phyloP scores from a whole-genome alignment of 129 eudicot species.

The Arctium minus region DNA sequence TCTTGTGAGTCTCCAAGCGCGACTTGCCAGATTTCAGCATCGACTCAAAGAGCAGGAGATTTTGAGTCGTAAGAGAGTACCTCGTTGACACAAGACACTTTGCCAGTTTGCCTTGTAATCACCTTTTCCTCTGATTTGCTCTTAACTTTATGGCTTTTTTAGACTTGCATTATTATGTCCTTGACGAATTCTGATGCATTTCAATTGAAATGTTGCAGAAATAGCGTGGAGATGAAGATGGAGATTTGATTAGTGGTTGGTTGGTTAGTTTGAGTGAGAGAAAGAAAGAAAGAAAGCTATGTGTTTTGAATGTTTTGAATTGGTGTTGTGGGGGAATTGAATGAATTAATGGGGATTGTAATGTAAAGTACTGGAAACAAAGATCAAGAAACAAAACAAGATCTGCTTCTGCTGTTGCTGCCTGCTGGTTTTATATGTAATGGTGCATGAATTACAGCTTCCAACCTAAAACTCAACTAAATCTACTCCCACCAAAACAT shows the following conservation, averaged over 20 bases:
- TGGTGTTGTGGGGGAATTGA: neutral
- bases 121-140: neutral
- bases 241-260: neutral
- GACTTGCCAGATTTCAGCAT: slow-evolving; percentile 89
- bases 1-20: slow-evolving; percentile 88
- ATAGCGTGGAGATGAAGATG: neutral
- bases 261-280: neutral
- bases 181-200: neutral
- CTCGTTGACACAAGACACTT: slow-evolving; percentile 37
- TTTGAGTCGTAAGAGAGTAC: slow-evolving; percentile 74
- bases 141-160: neutral
- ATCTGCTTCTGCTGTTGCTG: neutral
- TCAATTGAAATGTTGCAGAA: neutral
- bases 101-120: slow-evolving; percentile 12
- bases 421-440: neutral
- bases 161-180: neutral
- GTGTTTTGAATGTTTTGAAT: neutral
- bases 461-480: neutral
- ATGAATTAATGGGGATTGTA: neutral
- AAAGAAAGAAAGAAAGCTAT: neutral
- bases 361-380: neutral
- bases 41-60: slow-evolving; percentile 89
- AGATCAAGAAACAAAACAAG: neutral
- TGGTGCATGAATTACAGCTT: neutral
- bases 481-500: neutral